phyloP scores from a whole-genome alignment of 495 filamentous ascomycete genomes.

The Aspergillus haitiensis region DNA sequence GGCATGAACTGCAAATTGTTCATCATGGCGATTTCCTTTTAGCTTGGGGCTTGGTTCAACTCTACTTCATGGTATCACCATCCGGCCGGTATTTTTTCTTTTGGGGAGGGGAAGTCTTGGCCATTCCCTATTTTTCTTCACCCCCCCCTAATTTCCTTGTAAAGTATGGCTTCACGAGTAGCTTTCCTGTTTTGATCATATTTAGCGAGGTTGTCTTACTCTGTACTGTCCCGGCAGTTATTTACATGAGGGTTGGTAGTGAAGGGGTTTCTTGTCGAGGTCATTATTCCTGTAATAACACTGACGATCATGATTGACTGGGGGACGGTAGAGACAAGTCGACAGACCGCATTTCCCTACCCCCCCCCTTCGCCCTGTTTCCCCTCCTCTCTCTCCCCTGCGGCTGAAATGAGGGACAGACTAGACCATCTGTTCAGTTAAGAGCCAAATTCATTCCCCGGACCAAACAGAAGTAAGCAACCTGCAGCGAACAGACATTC shows the following conservation, averaged over 20 bases:
- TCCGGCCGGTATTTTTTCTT: constrained; percentile 5
- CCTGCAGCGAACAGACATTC: constrained; percentile 14
- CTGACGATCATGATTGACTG: neutral
- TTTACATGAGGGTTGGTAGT: constrained; percentile 1
- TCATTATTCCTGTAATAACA: neutral
- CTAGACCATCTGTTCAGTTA: neutral
- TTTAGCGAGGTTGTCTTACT: constrained; percentile 14
- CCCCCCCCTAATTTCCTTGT: constrained; percentile 11
- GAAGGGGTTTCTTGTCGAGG: constrained; percentile 2
- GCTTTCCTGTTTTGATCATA: constrained; percentile 20
- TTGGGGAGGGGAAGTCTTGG: neutral
- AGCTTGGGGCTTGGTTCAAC: neutral
- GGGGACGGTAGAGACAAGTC: neutral
- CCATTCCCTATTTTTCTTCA: constrained; percentile 1
- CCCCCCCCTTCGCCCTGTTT: neutral
- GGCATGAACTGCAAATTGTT: neutral
- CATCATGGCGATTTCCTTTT: neutral
- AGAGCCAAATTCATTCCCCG: constrained; percentile 1
- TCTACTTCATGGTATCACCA: neutral
- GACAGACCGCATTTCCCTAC: constrained; percentile 18
- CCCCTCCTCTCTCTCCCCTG: neutral
- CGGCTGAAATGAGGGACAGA: constrained; percentile 12
- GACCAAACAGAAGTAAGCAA: constrained; percentile 6
- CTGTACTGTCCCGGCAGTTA: no score
- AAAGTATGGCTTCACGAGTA: constrained; percentile 11